Percentiles rank a stretch among this genome's conserved stretches.
These are phyloP conservation scores for Buddleja alternifolia DNA, from an alignment of 257 asterid genomes.

Conservation along the genomic window DNA sequence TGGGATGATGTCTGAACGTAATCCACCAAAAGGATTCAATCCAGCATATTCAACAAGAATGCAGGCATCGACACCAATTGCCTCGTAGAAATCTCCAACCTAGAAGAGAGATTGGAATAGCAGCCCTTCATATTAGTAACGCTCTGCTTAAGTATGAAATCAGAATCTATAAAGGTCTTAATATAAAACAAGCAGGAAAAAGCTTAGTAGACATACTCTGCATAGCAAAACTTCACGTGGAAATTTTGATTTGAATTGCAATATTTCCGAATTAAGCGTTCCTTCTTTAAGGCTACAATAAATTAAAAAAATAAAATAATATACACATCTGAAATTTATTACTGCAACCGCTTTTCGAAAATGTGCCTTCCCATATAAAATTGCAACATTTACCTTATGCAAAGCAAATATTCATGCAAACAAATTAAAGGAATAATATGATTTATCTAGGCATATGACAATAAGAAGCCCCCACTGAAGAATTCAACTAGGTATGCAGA, in stretches of 20 bases:
- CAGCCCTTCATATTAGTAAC: constrained; percentile 11
- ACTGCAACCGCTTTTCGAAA: constrained; percentile 9
- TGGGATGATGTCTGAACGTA: constrained; percentile 88
- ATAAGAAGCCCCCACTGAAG: neutral
- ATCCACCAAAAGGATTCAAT: constrained; percentile 95
- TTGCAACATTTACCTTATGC: constrained; percentile 8
- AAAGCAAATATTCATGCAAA: constrained; percentile 4
- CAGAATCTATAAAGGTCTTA: neutral
- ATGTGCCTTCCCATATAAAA: constrained; percentile 18
- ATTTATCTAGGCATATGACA: neutral
- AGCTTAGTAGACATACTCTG: constrained; percentile 59
- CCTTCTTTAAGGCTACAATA: constrained; percentile 89
- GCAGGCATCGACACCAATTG: constrained; percentile 95
- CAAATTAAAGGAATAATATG: constrained; percentile 1
- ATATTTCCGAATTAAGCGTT: constrained; percentile 87
- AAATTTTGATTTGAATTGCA: constrained; percentile 91
- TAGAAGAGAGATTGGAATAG: constrained; percentile 34
- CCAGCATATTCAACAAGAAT: constrained; percentile 98
- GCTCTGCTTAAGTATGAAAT: neutral
- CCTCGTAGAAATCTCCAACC: constrained; percentile 99
- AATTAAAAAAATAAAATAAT: constrained; percentile 24
- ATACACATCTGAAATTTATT: constrained; percentile 4
- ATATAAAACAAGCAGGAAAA: constrained; percentile 27
- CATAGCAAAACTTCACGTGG: constrained; percentile 97
- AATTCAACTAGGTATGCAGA: neutral